These are phyloP conservation scores for Euphrasia confusa DNA, from an alignment of 257 asterid species.

Conservation along the genomic window DNA sequence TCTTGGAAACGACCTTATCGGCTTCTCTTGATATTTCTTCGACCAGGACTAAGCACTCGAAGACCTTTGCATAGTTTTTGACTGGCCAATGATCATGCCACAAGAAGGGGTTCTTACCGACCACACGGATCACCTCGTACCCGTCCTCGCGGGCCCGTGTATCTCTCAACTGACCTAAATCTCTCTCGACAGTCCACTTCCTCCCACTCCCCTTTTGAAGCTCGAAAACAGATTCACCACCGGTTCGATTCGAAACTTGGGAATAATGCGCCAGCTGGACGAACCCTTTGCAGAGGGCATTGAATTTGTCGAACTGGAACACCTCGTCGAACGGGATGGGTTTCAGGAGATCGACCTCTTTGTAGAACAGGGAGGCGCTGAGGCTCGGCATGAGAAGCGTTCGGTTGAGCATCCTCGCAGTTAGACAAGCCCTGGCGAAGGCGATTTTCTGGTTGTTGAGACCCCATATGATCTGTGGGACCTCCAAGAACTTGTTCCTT, in stretches of 20 bases:
- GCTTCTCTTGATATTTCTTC: constrained; percentile 72
- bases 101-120: constrained; percentile 82
- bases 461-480: constrained; percentile 90
- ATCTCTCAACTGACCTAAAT: constrained; percentile 55
- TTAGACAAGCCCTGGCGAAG: constrained; percentile 80
- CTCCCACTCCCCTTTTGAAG: constrained; percentile 87
- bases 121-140: constrained; percentile 44
- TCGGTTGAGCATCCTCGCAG: constrained; percentile 69
- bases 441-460: constrained; percentile 85
- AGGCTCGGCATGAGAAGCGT: constrained; percentile 82
- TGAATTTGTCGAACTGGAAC: constrained; percentile 62
- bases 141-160: constrained; percentile 30
- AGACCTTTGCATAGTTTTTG: constrained; percentile 74
- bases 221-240: constrained; percentile 33
- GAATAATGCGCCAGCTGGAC: constrained; percentile 51
- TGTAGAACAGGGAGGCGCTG: constrained; percentile 87
- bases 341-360: constrained; percentile 66
- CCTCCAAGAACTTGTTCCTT: constrained; percentile 54
- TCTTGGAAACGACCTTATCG: constrained; percentile 64
- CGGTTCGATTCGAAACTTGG: constrained; percentile 39
- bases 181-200: constrained; percentile 68
- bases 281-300: constrained; percentile 69
- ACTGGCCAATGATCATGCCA: constrained; percentile 97
- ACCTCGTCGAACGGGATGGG: constrained; percentile 70
- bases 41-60: constrained; percentile 63